Conservation (phyloP, 768 basidiomycete genomes). For the Tricholomella constricta region DNA sequence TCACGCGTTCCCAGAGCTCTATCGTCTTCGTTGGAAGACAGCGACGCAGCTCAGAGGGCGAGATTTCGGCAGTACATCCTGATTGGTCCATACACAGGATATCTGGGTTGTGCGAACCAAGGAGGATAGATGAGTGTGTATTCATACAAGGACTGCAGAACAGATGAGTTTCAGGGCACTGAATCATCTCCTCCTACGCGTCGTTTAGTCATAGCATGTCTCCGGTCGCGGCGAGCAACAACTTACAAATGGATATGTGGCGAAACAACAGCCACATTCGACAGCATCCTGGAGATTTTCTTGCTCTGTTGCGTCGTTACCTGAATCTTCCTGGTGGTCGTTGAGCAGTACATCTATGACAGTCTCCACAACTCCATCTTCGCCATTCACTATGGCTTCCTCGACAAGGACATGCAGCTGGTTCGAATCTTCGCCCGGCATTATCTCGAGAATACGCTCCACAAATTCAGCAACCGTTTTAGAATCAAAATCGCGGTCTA, state of each 20-base stretch:
- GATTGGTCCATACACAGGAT: constrained; percentile 82
- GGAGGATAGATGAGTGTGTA: constrained; percentile 63
- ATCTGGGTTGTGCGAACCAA: constrained; percentile 62
- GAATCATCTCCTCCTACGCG: constrained; percentile 76
- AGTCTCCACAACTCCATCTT: constrained; percentile 48
- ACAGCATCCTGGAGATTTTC: constrained; percentile 45
- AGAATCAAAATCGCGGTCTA: no score
- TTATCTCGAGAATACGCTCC: constrained; percentile 61
- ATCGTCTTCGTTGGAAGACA: constrained; percentile 69
- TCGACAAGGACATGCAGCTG: constrained; percentile 53
- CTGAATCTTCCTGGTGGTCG: constrained; percentile 37
- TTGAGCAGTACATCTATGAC: constrained; percentile 67
- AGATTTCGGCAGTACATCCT: constrained; percentile 68
- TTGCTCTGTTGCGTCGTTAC: constrained; percentile 34
- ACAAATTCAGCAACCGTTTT: constrained; percentile 23
- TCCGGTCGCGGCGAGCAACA: not conserved
- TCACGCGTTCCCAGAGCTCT: constrained; percentile 70
- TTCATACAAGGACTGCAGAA: constrained; percentile 80
- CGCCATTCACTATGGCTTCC: constrained; percentile 36
- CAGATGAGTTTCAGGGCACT: constrained; percentile 87
- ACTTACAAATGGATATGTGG: constrained; percentile 68
- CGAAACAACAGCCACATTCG: constrained; percentile 90
- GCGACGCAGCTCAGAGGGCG: constrained; percentile 66
- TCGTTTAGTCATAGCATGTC: not conserved
- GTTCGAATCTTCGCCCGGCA: constrained; percentile 66